These are phyloP conservation scores for Spencermartinsiella ligniputridi DNA, from an alignment of 1,139 yeast species.

Conservation along the genomic window DNA sequence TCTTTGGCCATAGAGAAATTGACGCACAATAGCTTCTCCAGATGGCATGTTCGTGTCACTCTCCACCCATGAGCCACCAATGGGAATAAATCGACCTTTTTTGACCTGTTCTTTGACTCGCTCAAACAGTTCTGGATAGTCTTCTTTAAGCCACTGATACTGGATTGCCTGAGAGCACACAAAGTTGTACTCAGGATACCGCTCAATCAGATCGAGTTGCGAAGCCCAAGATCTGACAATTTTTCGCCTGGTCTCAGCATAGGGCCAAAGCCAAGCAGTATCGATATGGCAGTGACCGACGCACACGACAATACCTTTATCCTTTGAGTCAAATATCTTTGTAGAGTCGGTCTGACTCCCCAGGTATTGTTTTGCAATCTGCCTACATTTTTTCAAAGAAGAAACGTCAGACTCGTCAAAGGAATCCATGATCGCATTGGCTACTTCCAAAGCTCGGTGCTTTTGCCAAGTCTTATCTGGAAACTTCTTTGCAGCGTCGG, in stretches of 20 bases:
- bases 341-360: constrained; percentile 63
- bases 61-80: constrained; percentile 98
- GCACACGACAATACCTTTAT: constrained; percentile 51
- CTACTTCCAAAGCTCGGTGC: constrained; percentile 70
- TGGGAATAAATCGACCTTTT: constrained; percentile 74
- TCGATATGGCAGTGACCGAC: constrained; percentile 95
- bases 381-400: constrained; percentile 57
- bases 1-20: constrained; percentile 85
- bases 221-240: constrained; percentile 93
- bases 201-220: constrained; percentile 75
- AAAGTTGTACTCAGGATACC: constrained; percentile 86
- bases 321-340: constrained; percentile 44
- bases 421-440: constrained; percentile 73
- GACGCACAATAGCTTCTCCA: constrained; percentile 87
- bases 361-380: constrained; percentile 58
- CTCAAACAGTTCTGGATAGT: constrained; percentile 73
- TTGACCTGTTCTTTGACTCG: constrained; percentile 60
- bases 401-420: constrained; percentile 54
- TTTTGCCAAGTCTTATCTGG: constrained; percentile 73
- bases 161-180: constrained; percentile 96
- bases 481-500: constrained; percentile 86
- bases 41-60: constrained; percentile 90
- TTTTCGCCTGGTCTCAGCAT: constrained; percentile 87
- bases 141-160: constrained; percentile 80
- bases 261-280: constrained; percentile 98